Conservation (phyloP, 2,329 filamentous ascomycete genomes). For the Ophiostoma sp. region DNA sequence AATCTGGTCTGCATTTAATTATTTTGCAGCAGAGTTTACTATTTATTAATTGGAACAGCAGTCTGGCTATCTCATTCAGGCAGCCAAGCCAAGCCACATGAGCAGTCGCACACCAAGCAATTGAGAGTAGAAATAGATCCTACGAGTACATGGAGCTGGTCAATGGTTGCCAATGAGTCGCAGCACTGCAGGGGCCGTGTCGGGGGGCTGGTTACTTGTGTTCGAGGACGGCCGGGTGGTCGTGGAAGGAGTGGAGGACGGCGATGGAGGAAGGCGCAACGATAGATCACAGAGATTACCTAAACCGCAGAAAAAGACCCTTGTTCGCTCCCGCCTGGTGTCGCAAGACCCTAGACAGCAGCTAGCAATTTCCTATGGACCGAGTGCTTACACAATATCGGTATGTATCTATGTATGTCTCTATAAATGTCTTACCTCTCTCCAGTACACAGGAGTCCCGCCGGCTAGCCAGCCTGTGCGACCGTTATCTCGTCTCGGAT, state of each 20-base stretch:
- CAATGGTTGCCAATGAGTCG: not conserved
- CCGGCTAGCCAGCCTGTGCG: too few relatives aligned
- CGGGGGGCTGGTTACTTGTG: not conserved
- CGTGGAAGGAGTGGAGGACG: constrained; percentile 6
- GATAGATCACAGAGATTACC: not conserved
- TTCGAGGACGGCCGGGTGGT: not conserved
- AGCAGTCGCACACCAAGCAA: not conserved
- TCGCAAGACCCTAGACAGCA: too few relatives aligned
- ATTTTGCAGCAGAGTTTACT: not conserved
- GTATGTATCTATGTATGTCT: too few relatives aligned
- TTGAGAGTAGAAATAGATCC: not conserved
- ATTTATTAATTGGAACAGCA: not conserved
- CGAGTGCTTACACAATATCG: too few relatives aligned
- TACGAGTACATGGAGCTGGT: not conserved
- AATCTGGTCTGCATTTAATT: not conserved
- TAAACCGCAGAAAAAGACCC: not conserved
- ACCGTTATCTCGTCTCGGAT: too few relatives aligned
- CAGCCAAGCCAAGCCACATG: not conserved
- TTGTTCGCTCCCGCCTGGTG: not conserved
- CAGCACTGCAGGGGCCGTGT: not conserved
- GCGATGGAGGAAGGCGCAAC: not conserved
- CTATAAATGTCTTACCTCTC: too few relatives aligned
- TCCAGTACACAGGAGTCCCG: too few relatives aligned
- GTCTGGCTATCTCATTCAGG: not conserved
- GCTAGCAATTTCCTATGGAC: too few relatives aligned